Base-by-base conservation (phyloP, 225 moss, liverwort and hornwort species). In the Takakia lepidozioides region DNA sequence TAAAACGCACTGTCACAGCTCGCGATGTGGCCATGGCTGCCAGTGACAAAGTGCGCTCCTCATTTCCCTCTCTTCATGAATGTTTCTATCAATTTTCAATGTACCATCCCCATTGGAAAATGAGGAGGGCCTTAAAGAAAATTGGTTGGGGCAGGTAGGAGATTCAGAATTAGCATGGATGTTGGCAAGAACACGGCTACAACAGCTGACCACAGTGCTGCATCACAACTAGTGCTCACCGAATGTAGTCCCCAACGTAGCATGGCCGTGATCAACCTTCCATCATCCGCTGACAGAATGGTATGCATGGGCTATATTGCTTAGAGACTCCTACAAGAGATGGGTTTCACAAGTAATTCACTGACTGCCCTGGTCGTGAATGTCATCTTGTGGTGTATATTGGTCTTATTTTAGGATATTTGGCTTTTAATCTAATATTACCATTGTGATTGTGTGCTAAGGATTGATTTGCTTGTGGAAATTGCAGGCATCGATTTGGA, bases 161-260 rank as follows among this genome's bases (percentile, higher is more conserved):
- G 93, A 95, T 46, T 59, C 71, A 2, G 93, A 95, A 51, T 80
- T 95, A 64, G 93, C 93, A 60, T 70, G 66, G 20, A 95, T 89
- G 70, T 57, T 95, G 56, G 93, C 93, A 40, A 86, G 73, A 36
- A 64, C 82, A 44, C 79, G 93, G 26, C 63, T 95, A 47, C 86
- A 84, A 39, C 84, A 86, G 29, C 57, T 58, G 34, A 32, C 7
- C 32, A 0, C 11, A 11, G 11, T 32, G 1, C 48, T 63, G 47
- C 29, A 3, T 15, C 60, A 24, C 65, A 43, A 19, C 54, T 47
- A 19, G 65, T 58, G 4, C 55, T 73, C 34, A 59, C 56, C 43
- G 63, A 71, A 18, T 62, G 70, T 27, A 59, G 62, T 56, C 38
- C 66, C 54, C 34, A 23, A 45, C 55, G 48, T 25, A 56, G 55